Evolutionary conservation across 164 flowering plant species (phyloP), one percentile per base, ranked within the genome.

Genomic region (Berberis vulgaris): DNA sequence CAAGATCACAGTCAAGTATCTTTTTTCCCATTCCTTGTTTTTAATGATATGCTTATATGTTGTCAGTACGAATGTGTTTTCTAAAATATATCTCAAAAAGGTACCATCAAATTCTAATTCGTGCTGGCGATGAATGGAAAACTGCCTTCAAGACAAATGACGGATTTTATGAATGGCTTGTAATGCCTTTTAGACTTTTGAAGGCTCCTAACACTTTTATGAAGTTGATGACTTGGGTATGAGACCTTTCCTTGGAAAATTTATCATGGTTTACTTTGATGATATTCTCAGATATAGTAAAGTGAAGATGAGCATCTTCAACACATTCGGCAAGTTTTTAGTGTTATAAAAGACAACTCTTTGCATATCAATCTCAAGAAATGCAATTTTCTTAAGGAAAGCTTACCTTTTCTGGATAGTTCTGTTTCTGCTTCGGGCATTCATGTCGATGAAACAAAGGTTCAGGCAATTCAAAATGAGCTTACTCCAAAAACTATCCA

Each of bases 371-470:
- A 59, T 12, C 47, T 41, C 6, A 44, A 59, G 49, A 59, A 59
- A 10, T 59, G 59, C 39, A 56, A 9, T 26, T 59, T 11, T 43
- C 26, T 43, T 2, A 10, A 38, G 0, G 7, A 40, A 43, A 10
- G 39, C 40, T 10, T 57, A 40, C 42, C 62, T 7, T 68, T 68
- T 45, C 13, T 68, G 5, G 65, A 61, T 3, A 61, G 2, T 62
- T 40, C 62, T 6, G 60, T 61, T 52, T 5, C 40, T 7, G 42
- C 65, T 7, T 13, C 54, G 2, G 71, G 60, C 2, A 62, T 61
- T 56, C 52, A 57, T 8, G 67, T 63, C 1, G 67, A 69, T 58
- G 62, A 69, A 57, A 46, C 49, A 8, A 62, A 63, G 54, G 62
- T 68, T 38, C 7, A 42, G 1, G 61, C 66, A 41, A 62, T 68